phyloP scores from a whole-genome alignment of 2,329 filamentous ascomycete genomes.

The Teratosphaeria nubilosa region DNA sequence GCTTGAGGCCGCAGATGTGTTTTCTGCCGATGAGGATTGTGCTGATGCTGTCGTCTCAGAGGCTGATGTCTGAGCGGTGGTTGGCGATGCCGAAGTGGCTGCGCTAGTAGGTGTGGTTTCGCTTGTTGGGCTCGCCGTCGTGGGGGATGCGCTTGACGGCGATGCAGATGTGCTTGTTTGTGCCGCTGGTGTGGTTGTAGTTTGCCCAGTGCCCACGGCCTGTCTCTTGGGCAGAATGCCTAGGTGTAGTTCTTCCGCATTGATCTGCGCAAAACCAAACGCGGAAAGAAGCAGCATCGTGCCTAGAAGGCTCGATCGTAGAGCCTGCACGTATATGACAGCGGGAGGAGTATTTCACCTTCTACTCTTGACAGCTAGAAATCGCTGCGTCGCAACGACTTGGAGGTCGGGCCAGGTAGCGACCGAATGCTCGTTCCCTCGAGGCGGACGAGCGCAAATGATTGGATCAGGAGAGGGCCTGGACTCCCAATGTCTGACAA shows the following conservation, averaged over 20 bases:
- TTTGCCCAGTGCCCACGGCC: slow-evolving; percentile 21
- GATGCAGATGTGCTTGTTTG: slow-evolving; percentile 1
- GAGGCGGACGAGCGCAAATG: not conserved
- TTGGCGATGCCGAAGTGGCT: not conserved
- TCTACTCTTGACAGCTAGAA: not conserved
- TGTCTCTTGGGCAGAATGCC: slow-evolving; percentile 26
- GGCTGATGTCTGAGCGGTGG: slow-evolving; percentile 3
- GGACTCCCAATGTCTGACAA: not conserved
- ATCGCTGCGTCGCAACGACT: not conserved
- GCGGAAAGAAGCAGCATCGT: slow-evolving; percentile 20
- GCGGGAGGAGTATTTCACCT: not conserved
- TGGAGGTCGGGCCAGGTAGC: not conserved
- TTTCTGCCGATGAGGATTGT: slow-evolving; percentile 2
- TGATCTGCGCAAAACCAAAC: slow-evolving; percentile 22
- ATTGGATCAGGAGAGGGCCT: not conserved
- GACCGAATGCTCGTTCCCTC: not conserved
- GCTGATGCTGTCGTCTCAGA: not conserved
- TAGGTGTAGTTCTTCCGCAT: slow-evolving; percentile 19
- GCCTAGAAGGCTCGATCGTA: not conserved
- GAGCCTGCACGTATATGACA: not conserved
- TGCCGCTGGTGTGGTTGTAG: slow-evolving; percentile 6
- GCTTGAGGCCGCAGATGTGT: slow-evolving; percentile 3
- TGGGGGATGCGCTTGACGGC: slow-evolving; percentile 3
- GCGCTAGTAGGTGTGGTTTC: slow-evolving; percentile 2
- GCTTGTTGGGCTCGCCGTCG: not conserved